Evolutionary conservation across 352 stramenopile genomes (phyloP), one percentile per base, ranked within the genome.

Genomic region (Pilasporangium apinafurcum): DNA sequence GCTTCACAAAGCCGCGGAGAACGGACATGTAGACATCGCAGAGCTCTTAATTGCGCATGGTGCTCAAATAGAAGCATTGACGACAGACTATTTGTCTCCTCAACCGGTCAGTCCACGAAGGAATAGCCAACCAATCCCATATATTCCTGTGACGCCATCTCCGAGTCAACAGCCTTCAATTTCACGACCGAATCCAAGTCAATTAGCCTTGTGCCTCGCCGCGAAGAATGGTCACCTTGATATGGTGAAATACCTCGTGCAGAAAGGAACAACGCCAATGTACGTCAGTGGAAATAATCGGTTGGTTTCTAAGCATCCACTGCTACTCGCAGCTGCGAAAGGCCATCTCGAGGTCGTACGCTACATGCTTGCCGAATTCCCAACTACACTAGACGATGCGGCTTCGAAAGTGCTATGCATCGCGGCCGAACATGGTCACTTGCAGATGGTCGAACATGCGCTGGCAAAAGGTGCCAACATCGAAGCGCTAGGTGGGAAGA

Each of bases 61-160:
- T 22, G 71, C 71, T n/a, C 62, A 79, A 29, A 71, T 84, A 21
- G 68, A 79, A 42, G 71, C 68, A 30, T 56, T 81, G 8, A 79
- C 71, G 29, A 68, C 61, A 21, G 65, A 84, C 39, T 84, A 72
- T 48, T 37, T 63, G 0, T n/a, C n/a, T n/a, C 56, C 65, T 42
- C 49, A 47, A 28, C 40, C 51, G 21, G 40, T 49, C 24, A 44
- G 49, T 20, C 42, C 37, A 10, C 53, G 54, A 36, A 37, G 45
- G 34, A 39, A 37, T n/a, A 62, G 48, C 40, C 57, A 34, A 38
- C 24, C 21, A n/a, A n/a, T n/a, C n/a, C n/a, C n/a, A n/a, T n/a
- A n/a, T n/a, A n/a, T n/a, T n/a, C n/a, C n/a, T n/a, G n/a, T n/a
- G n/a, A n/a, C n/a, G n/a, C n/a, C n/a, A n/a, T n/a, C n/a, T n/a